These are phyloP conservation scores for Syzygium grande DNA, from an alignment of 345 rosid genomes.

Conservation along the genomic window DNA sequence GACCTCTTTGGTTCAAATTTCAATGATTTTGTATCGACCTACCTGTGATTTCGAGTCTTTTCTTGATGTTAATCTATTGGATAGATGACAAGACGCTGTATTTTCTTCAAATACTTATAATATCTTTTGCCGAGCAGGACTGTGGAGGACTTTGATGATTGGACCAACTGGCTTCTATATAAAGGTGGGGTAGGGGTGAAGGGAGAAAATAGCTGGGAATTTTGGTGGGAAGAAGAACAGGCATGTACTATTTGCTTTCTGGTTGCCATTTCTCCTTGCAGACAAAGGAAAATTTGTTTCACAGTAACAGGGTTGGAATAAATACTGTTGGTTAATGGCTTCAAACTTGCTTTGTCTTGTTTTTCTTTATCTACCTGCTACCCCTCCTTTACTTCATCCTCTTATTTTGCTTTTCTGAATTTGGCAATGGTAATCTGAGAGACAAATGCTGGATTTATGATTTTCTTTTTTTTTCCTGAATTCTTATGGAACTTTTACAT, in stretches of 20 bases:
- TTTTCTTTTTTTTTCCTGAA: not conserved
- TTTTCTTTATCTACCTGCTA: not conserved
- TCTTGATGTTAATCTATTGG: not conserved
- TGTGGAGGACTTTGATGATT: constrained; percentile 96
- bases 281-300: not conserved
- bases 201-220: constrained; percentile 98
- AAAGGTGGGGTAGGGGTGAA: constrained; percentile 99
- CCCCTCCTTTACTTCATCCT: not conserved
- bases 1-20: not conserved
- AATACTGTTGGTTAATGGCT: not conserved
- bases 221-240: constrained; percentile 99
- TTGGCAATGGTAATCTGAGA: not conserved
- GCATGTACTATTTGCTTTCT: constrained; percentile 16
- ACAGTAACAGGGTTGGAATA: not conserved
- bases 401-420: not conserved
- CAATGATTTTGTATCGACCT: not conserved
- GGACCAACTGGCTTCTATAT: constrained; percentile 95
- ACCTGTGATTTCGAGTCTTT: not conserved
- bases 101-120: not conserved
- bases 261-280: not conserved
- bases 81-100: not conserved
- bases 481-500: not conserved
- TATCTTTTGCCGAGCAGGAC: constrained; percentile 44
- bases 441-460: not conserved
- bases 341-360: not conserved